These are phyloP conservation scores for Juncus effusus DNA, from an alignment of 176 grass and related monocot genomes.

Conservation along the genomic window DNA sequence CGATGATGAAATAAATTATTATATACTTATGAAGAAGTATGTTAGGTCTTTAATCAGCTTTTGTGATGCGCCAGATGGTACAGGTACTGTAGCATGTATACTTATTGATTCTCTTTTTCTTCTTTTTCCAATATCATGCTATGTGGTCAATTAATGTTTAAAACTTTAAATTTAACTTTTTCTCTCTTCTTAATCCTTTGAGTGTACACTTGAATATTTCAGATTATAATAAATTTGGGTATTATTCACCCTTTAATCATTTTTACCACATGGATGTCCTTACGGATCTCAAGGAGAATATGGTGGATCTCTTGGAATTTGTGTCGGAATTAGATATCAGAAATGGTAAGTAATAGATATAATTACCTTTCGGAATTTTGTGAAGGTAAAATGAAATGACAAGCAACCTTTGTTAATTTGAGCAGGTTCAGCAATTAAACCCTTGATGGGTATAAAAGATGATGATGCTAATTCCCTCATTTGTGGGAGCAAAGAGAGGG, in stretches of 20 bases:
- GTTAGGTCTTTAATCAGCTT: not conserved
- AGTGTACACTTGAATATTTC: not conserved
- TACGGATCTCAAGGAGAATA: not conserved
- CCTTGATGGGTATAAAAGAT: conserved; percentile 1
- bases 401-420: not conserved
- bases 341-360: conserved; percentile 2
- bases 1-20: no score
- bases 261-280: not conserved
- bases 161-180: no score
- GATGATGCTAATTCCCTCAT: not conserved
- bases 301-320: not conserved
- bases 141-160: no score
- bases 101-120: not conserved
- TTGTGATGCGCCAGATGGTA: not conserved
- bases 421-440: not conserved
- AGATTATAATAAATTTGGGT: not conserved
- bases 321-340: not conserved
- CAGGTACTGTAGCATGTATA: not conserved
- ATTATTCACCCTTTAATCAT: not conserved
- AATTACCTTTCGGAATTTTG: not conserved
- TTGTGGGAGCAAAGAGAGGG: not conserved
- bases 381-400: not conserved
- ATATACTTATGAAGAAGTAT: not conserved
- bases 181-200: not conserved
- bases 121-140: no score